Evolutionary conservation across 352 stramenopile species (phyloP).

Genomic region (Phytophthora aleatoria): DNA sequence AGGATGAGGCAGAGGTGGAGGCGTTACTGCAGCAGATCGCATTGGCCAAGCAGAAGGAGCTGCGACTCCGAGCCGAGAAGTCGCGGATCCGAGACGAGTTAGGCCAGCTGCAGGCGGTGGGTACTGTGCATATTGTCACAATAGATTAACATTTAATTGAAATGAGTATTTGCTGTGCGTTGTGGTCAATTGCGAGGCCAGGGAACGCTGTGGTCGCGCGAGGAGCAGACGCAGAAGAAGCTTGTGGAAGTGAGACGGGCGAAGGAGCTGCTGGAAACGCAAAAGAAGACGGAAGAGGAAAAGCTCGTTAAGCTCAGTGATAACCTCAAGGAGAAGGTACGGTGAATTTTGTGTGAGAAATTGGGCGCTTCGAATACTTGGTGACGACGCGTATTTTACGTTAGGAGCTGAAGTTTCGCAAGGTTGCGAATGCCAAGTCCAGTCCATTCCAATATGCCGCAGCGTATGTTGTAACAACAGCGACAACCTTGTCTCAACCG

Average conservation of each 20-base stretch:
- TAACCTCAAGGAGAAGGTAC: constrained; percentile 39
- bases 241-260: constrained; percentile 42
- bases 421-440: constrained; percentile 13
- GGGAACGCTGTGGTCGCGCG: constrained; percentile 51
- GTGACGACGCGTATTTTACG: not conserved
- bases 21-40: constrained; percentile 59
- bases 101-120: constrained; percentile 47
- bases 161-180: not conserved
- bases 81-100: constrained; percentile 65
- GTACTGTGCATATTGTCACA: not conserved
- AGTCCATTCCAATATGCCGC: constrained; percentile 37
- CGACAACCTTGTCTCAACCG: not conserved
- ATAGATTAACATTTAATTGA: not conserved
- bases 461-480: constrained; percentile 12
- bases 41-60: constrained; percentile 61
- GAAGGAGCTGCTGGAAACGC: constrained; percentile 35
- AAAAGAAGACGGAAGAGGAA: constrained; percentile 39
- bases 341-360: not conserved
- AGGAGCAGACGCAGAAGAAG: constrained; percentile 51
- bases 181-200: constrained; percentile 9
- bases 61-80: constrained; percentile 70
- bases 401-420: constrained; percentile 43
- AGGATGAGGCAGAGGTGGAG: constrained; percentile 60
- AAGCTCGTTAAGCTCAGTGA: constrained; percentile 40
- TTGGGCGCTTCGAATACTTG: constrained; percentile 4